phyloP scores from a whole-genome alignment of 768 basidiomycete genomes.

The Neoboletus magnificus region DNA sequence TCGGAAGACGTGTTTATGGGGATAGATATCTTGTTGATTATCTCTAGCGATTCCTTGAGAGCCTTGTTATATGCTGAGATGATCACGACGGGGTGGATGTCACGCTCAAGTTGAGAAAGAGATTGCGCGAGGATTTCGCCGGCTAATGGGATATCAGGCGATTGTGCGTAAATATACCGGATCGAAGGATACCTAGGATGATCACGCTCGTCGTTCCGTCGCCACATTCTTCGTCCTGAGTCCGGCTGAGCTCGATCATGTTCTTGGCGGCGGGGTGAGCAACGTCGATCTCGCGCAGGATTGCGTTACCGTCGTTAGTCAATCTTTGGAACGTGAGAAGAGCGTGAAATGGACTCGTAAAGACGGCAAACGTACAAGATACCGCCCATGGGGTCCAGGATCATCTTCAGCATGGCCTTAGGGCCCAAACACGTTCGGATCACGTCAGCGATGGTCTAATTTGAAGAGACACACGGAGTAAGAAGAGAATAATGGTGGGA shows the following conservation, averaged over 20 bases:
- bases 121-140: conserved; percentile 98
- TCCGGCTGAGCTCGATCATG: conserved; percentile 97
- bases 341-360: not conserved
- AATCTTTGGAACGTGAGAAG: conserved; percentile 47
- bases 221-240: conserved; percentile 98
- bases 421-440: conserved; percentile 97
- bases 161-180: not conserved
- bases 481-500: not conserved
- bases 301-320: conserved; percentile 99
- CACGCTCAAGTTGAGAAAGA: conserved; percentile 87
- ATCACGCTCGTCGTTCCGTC: conserved; percentile 99
- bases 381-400: conserved; percentile 98
- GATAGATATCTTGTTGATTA: conserved; percentile 82
- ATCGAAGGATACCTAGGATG: conserved; percentile 70
- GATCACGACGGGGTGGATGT: conserved; percentile 98
- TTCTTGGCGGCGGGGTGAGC: conserved; percentile 99
- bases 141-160: conserved; percentile 41
- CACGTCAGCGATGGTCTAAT: conserved; percentile 93
- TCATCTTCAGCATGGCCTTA: conserved; percentile 99
- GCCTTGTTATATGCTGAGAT: conserved; percentile 98
- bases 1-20: conserved; percentile 88
- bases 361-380: conserved; percentile 64
- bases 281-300: conserved; percentile 96
- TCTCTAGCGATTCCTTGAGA: conserved; percentile 85
- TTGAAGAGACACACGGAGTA: not conserved